phyloP scores from a whole-genome alignment of 352 stramenopile genomes.

The Pythium vanterpoolii region DNA sequence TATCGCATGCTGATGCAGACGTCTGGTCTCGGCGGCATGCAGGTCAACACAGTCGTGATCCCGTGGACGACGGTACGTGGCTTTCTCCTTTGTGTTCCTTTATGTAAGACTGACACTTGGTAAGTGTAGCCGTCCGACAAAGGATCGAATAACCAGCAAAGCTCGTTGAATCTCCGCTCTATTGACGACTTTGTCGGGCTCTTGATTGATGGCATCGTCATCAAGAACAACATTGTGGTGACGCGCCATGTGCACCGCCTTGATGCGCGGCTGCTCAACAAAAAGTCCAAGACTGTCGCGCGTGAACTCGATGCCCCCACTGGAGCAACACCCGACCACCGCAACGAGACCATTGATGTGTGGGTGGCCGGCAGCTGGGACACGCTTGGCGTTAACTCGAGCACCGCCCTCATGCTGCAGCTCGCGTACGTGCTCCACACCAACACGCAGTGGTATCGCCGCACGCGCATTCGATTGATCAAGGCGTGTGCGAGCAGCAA shows the following conservation, averaged over 20 bases:
- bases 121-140: slow-evolving; percentile 1
- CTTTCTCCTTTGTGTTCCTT: neutral
- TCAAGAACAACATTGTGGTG: slow-evolving; percentile 62
- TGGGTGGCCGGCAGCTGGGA: slow-evolving; percentile 46
- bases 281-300: slow-evolving; percentile 9
- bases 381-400: slow-evolving; percentile 27
- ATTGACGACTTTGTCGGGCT: slow-evolving; percentile 41
- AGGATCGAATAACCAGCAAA: neutral
- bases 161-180: slow-evolving; percentile 3
- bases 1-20: slow-evolving; percentile 71
- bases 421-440: slow-evolving; percentile 33
- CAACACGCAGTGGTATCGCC: slow-evolving; percentile 25
- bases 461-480: slow-evolving; percentile 29
- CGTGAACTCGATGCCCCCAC: slow-evolving; percentile 7
- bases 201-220: slow-evolving; percentile 42
- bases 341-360: slow-evolving; percentile 47
- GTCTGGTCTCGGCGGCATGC: slow-evolving; percentile 67
- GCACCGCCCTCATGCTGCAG: slow-evolving; percentile 40
- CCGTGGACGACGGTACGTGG: slow-evolving; percentile 38
- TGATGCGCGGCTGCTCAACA: slow-evolving; percentile 38
- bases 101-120: neutral
- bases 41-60: slow-evolving; percentile 72
- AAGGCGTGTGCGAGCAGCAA: slow-evolving; percentile 22
- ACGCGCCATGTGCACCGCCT: slow-evolving; percentile 43
- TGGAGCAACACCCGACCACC: neutral